These are phyloP conservation scores for Cenchrus purpureus DNA, from an alignment of 176 grass and related monocot species.

Conservation along the genomic window DNA sequence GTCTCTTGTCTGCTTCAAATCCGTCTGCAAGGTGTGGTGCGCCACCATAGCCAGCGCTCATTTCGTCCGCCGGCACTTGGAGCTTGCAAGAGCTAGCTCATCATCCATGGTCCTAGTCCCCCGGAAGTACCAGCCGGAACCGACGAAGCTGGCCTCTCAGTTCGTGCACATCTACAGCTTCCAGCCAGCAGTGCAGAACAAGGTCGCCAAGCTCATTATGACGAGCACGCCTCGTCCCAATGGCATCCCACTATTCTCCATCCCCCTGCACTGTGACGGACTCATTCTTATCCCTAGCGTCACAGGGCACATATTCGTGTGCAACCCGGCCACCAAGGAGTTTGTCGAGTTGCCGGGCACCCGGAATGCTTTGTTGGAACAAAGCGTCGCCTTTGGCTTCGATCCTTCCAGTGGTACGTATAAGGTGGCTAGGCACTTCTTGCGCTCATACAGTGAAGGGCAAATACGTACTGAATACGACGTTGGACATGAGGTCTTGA, in stretches of 20 bases:
- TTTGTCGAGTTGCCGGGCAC: slow-evolving; percentile 5
- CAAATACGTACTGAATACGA: not conserved
- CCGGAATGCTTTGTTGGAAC: not conserved
- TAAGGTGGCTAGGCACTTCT: not conserved
- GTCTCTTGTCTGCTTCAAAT: no score
- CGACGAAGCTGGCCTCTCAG: not conserved
- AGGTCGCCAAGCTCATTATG: not conserved
- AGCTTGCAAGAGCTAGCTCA: not conserved
- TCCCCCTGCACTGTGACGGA: not conserved
- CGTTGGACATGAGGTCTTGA: not conserved
- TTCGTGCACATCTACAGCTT: not conserved
- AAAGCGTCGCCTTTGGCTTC: slow-evolving; percentile 14
- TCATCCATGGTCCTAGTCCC: not conserved
- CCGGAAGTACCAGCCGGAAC: not conserved
- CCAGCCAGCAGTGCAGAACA: not conserved
- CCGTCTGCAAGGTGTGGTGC: not conserved
- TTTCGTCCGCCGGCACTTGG: not conserved
- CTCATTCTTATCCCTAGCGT: not conserved
- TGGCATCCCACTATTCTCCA: not conserved
- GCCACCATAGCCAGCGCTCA: not conserved
- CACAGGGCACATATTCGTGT: not conserved
- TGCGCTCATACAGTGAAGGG: not conserved
- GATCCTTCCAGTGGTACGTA: not conserved
- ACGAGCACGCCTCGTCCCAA: not conserved
- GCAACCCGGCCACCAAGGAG: slow-evolving; percentile 15